Evolutionary conservation across 176 grass and related monocot genomes (phyloP), one percentile per base, ranked within the genome.

Genomic region (Phragmites australis): DNA sequence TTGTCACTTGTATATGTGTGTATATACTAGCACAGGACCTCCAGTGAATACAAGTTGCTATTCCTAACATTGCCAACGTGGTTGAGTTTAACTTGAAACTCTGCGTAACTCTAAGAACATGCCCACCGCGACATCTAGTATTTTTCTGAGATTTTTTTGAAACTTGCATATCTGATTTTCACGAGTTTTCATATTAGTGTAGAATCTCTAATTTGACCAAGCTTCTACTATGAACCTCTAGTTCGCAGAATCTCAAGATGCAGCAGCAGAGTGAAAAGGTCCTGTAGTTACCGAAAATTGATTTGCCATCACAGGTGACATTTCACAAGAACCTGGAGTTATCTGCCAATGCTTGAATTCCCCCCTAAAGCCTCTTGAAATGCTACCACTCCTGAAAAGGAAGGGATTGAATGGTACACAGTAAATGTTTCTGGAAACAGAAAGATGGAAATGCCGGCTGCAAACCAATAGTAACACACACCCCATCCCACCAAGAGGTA

Each of bases 401-500:
- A 78, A 86, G 59, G 39, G 34, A 73, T 53, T 76, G 58, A 78
- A 50, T 76, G n/a, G n/a, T 84, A 54, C 76, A 69, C 46, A 80
- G 25, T 74, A 64, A 77, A 52, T 41, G 18, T 78, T 52, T 13
- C 22, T 65, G 23, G 32, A 9, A 74, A 84, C n/a, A 79, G 31
- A 71, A 64, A 53, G 17, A 72, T 65, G 6, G 0, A 69, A 61
- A 57, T 45, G 60, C 54, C 53, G 41, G 56, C 2, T 67, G 51
- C 22, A 67, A 70, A 81, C 61, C 21, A 76, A 74, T 70, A 75
- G 65, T 70, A n/a, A 59, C 71, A 65, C 84, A 65, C 81, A 97
- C 94, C 94, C 94, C 94, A 97, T 97, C 81, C 94, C 94, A 85
- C 94, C 94, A 68, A 97, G 90, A 49, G 94, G 94, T 52, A 97